Conservation (phyloP, 305 asterid species). For the Lippia alba region DNA sequence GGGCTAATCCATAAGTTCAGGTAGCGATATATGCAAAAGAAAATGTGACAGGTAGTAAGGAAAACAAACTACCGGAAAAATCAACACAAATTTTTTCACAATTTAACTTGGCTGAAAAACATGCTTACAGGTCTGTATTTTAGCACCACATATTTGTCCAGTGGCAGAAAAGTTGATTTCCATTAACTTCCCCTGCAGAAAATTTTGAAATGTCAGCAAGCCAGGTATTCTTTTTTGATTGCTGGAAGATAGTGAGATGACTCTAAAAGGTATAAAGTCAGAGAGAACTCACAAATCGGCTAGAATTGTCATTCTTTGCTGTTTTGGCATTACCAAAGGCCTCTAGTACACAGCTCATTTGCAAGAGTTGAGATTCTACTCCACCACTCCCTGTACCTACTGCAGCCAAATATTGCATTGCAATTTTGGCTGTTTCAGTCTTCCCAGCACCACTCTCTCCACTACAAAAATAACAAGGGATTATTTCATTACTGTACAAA, state of each 20-base stretch:
- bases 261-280: conserved; percentile 30
- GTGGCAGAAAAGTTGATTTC: conserved; percentile 71
- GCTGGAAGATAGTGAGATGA: conserved; percentile 23
- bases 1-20: conserved; percentile 43
- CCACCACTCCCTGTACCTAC: conserved; percentile 71
- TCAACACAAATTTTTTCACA: conserved; percentile 12
- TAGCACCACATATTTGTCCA: conserved; percentile 85
- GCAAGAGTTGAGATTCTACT: conserved; percentile 74
- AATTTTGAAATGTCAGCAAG: conserved; percentile 27
- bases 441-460: conserved; percentile 99
- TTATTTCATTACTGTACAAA: conserved; percentile 27
- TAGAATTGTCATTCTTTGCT: conserved; percentile 74
- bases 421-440: conserved; percentile 88
- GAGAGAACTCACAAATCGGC: conserved; percentile 86
- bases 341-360: conserved; percentile 80
- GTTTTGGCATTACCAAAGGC: conserved; percentile 99
- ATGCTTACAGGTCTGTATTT: conserved; percentile 86
- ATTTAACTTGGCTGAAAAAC: conserved; percentile 32
- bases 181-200: conserved; percentile 83
- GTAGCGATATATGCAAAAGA: conserved; percentile 34
- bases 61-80: conserved; percentile 29
- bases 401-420: conserved; percentile 84
- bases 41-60: conserved; percentile 33
- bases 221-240: conserved; percentile 18
- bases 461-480: conserved; percentile 49